A percentile compares a stretch with the other conserved stretches of the same genome.
phyloP scores from a whole-genome alignment of 257 asterid genomes.

The Osmanthus fragrans region DNA sequence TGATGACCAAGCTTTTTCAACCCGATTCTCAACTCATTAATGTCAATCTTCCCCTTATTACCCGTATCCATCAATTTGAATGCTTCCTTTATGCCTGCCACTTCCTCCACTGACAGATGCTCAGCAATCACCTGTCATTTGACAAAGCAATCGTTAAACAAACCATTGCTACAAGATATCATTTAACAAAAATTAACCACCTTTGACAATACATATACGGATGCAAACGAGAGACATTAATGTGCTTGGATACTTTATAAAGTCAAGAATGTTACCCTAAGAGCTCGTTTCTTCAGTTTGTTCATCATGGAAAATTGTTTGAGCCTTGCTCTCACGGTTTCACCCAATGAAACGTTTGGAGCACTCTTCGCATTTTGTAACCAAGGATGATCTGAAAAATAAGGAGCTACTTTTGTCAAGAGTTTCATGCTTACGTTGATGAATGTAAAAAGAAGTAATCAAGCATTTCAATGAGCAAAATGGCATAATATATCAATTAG shows the following conservation, averaged over 20 bases:
- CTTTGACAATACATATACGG: neutral
- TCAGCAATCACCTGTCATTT: slow-evolving; percentile 48
- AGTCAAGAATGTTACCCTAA: slow-evolving; percentile 37
- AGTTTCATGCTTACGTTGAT: neutral
- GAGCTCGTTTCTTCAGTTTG: slow-evolving; percentile 57
- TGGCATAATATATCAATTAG: neutral
- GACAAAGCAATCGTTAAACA: slow-evolving; percentile 10
- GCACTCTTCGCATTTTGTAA: slow-evolving; percentile 52
- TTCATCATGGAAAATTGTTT: slow-evolving; percentile 55
- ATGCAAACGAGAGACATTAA: slow-evolving; percentile 2
- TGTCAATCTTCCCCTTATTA: slow-evolving; percentile 46
- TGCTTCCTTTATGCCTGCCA: slow-evolving; percentile 48
- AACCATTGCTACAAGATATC: neutral
- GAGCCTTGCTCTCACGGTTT: slow-evolving; percentile 54
- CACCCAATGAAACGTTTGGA: slow-evolving; percentile 53
- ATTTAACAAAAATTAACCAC: neutral
- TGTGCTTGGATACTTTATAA: neutral
- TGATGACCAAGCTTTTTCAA: slow-evolving; percentile 46
- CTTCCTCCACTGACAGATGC: slow-evolving; percentile 48
- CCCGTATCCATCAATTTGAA: slow-evolving; percentile 42
- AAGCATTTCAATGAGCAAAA: neutral
- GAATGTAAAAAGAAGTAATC: neutral
- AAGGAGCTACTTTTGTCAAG: neutral
- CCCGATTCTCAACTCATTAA: slow-evolving; percentile 46
- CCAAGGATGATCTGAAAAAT: slow-evolving; percentile 54